A percentile compares a stretch with the other conserved stretches of the same genome.
phyloP scores from a whole-genome alignment of 2,329 filamentous ascomycete species.

The Rachicladosporium sp. region DNA sequence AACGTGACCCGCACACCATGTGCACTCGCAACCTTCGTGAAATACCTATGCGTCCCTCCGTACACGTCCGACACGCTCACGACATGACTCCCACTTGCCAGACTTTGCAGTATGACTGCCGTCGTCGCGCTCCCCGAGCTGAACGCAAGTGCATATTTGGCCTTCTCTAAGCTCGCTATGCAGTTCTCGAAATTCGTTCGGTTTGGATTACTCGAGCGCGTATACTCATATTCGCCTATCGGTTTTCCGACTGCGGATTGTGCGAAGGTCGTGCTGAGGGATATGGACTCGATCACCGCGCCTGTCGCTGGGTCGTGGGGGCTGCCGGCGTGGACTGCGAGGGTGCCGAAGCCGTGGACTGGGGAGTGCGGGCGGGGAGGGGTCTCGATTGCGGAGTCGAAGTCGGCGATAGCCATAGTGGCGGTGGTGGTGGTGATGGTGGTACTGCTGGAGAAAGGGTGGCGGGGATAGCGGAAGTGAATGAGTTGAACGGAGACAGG shows the following conservation, averaged over 20 bases:
- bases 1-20: constrained; percentile 94
- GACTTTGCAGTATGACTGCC: constrained; percentile 80
- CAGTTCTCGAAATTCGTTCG: constrained; percentile 86
- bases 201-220: constrained; percentile 87
- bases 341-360: constrained; percentile 73
- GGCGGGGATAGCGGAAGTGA: background rate
- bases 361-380: constrained; percentile 62
- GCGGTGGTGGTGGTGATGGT: constrained; percentile 2
- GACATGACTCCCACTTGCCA: constrained; percentile 83
- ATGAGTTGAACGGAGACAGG: background rate
- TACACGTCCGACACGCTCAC: constrained; percentile 96
- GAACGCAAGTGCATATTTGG: constrained; percentile 85
- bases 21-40: constrained; percentile 90
- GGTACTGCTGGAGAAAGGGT: background rate
- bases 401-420: constrained; percentile 14
- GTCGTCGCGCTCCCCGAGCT: constrained; percentile 89
- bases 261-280: constrained; percentile 91
- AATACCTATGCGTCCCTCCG: constrained; percentile 95
- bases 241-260: constrained; percentile 80
- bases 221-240: constrained; percentile 85
- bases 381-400: constrained; percentile 47
- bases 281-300: constrained; percentile 92
- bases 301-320: constrained; percentile 85
- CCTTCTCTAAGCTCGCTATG: constrained; percentile 84
- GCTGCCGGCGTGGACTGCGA: constrained; percentile 86